phyloP scores from a whole-genome alignment of 75 land plant species.

The Sequoiadendron giganteum region DNA sequence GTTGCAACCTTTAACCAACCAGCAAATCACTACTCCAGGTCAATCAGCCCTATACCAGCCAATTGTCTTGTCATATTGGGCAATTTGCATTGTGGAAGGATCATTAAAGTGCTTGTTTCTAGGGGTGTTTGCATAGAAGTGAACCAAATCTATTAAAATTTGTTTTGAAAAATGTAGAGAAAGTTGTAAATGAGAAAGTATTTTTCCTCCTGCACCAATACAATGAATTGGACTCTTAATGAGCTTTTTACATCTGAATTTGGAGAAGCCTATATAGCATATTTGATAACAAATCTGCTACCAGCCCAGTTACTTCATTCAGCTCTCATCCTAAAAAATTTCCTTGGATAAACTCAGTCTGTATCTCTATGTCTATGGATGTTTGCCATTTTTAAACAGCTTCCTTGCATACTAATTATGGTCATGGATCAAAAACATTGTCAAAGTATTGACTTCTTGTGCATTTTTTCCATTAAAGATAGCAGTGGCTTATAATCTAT shows the following conservation, averaged over 20 bases:
- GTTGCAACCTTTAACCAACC: no score
- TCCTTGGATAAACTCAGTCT: background rate
- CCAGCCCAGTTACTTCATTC: background rate
- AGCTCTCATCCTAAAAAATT: background rate
- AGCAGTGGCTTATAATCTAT: background rate
- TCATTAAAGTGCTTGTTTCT: background rate
- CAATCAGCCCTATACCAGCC: no score
- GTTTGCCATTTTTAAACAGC: background rate
- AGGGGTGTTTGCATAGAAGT: background rate
- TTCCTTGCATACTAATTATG: background rate
- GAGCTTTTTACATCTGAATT: background rate
- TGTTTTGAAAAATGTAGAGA: background rate
- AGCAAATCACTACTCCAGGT: no score
- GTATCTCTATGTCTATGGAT: background rate
- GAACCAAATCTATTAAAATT: background rate
- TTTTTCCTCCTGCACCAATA: background rate
- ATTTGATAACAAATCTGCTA: background rate
- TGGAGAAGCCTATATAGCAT: background rate
- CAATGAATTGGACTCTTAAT: background rate
- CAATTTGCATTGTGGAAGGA: background rate
- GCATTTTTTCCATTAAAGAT: background rate
- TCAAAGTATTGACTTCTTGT: background rate
- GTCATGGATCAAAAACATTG: conserved; percentile 4
- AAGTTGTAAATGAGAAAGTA: background rate
- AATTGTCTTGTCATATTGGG: no score